Percentiles rank a stretch among this genome's conserved stretches.
Conservation (phyloP, 169 alveolate species). For the Babesia bovis region DNA sequence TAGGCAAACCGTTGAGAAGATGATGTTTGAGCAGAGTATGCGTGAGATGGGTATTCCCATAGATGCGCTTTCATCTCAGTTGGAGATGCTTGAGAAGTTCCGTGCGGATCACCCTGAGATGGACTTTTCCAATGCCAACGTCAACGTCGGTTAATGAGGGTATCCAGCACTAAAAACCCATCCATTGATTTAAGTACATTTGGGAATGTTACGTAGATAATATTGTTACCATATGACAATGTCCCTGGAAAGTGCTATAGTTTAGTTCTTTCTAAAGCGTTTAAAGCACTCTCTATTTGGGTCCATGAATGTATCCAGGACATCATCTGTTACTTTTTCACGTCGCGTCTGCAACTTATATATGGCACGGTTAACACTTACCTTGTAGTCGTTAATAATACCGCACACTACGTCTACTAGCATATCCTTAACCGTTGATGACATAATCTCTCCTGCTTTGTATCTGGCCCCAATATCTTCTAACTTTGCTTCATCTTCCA, state of each 20-base stretch:
- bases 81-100: slow-evolving; percentile 90
- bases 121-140: slow-evolving; percentile 95
- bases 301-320: slow-evolving; percentile 53
- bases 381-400: slow-evolving; percentile 83
- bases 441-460: slow-evolving; percentile 92
- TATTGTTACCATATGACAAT: too few species aligned
- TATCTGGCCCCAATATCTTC: slow-evolving; percentile 91
- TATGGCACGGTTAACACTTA: slow-evolving; percentile 31
- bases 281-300: slow-evolving; percentile 44
- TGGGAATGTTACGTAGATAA: too few species aligned
- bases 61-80: slow-evolving; percentile 89
- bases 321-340: slow-evolving; percentile 48
- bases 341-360: slow-evolving; percentile 26
- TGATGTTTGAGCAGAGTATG: slow-evolving; percentile 94
- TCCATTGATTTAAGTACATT: too few species aligned
- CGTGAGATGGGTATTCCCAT: slow-evolving; percentile 93
- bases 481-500: slow-evolving; percentile 93
- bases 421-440: slow-evolving; percentile 93
- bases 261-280: slow-evolving; percentile 11
- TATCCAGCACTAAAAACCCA: too few species aligned
- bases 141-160: too few species aligned
- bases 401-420: slow-evolving; percentile 84
- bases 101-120: slow-evolving; percentile 96
- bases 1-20: slow-evolving; percentile 94
- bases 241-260: too few species aligned